Conservation (phyloP, 352 stramenopile genomes). For the Sclerospora graminicola region DNA sequence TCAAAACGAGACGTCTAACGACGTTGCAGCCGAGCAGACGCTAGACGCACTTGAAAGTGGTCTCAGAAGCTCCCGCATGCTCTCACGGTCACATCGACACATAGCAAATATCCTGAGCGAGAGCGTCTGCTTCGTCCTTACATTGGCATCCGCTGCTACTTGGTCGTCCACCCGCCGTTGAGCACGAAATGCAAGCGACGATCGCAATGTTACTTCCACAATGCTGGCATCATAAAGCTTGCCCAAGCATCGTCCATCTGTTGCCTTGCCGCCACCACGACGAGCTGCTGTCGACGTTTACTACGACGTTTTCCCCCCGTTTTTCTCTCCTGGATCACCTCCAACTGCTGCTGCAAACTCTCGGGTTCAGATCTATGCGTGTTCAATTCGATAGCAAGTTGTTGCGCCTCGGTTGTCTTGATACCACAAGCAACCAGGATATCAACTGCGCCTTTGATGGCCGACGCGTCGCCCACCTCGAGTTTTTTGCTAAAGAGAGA, state of each 20-base stretch:
- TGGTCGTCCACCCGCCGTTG: conserved; percentile 12
- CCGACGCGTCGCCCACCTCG: conserved; percentile 57
- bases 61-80: conserved; percentile 46
- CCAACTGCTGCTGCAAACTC: conserved; percentile 16
- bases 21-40: conserved; percentile 21
- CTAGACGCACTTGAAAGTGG: conserved; percentile 42
- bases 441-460: conserved; percentile 46
- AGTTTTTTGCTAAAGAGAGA: conserved; percentile 48
- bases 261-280: conserved; percentile 15
- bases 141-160: conserved; percentile 19
- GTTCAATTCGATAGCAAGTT: conserved; percentile 61
- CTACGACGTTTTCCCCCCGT: conserved; percentile 30
- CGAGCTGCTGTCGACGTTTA: conserved; percentile 45
- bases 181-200: conserved; percentile 56
- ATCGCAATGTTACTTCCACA: conserved; percentile 57
- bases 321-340: conserved; percentile 25
- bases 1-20: conserved; percentile 15
- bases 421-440: conserved; percentile 70
- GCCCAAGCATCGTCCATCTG: conserved; percentile 1
- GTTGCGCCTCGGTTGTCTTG: conserved; percentile 31
- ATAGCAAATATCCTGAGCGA: conserved; percentile 59
- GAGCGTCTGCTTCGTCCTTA: conserved; percentile 39
- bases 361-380: conserved; percentile 26
- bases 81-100: conserved; percentile 64
- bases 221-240: conserved; percentile 44